A percentile compares a stretch with the other conserved stretches of the same genome.
Conservation (phyloP, 2,329 filamentous ascomycete species). For the Cytospora paraplurivora region DNA sequence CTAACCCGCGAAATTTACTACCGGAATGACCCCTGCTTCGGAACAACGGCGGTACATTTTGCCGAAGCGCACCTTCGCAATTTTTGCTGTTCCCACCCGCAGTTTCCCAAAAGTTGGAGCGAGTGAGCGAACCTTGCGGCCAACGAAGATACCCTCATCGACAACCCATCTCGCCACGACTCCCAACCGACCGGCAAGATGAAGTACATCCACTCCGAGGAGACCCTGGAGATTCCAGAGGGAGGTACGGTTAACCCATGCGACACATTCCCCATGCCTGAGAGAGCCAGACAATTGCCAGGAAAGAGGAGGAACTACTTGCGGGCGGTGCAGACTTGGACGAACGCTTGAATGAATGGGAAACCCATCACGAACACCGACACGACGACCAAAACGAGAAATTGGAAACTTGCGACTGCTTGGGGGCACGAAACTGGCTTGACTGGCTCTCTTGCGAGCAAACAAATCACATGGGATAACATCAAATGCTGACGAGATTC, state of each 20-base stretch:
- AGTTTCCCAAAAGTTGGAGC: conserved; percentile 22
- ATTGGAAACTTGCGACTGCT: conserved; percentile 5
- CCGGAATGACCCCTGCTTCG: conserved; percentile 4
- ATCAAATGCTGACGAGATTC: conserved; percentile 36
- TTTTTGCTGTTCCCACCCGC: conserved; percentile 15
- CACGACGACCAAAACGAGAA: neutral
- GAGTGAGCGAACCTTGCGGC: conserved; percentile 20
- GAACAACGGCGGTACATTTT: neutral
- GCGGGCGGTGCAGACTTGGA: neutral
- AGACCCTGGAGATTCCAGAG: conserved; percentile 93
- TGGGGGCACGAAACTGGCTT: conserved; percentile 4
- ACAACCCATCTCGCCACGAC: conserved; percentile 44
- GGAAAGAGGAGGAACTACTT: conserved; percentile 18
- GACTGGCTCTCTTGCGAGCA: conserved; percentile 8
- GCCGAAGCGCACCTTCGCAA: conserved; percentile 16
- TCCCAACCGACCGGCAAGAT: conserved; percentile 71
- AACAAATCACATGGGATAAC: neutral
- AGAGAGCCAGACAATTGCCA: conserved; percentile 17
- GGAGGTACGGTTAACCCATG: conserved; percentile 69
- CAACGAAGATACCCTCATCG: conserved; percentile 27
- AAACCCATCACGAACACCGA: neutral
- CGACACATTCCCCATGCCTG: conserved; percentile 21
- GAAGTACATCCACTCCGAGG: conserved; percentile 99
- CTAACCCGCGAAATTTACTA: neutral
- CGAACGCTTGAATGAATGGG: neutral